Conservation (phyloP, 148 eudicot species). For the Heliamphora exappendiculata region DNA sequence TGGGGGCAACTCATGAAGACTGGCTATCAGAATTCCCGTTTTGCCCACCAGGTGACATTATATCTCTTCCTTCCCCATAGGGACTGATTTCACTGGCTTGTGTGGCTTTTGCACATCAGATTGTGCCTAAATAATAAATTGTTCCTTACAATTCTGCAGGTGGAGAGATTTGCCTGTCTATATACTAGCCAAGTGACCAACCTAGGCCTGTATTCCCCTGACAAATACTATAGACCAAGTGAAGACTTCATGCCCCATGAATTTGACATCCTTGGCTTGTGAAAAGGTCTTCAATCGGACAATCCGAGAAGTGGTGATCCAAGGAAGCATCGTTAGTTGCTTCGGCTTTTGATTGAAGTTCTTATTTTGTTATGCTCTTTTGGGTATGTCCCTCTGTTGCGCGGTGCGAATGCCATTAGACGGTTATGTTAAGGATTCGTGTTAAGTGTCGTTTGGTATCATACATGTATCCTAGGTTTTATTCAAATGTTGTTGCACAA, state of each 20-base stretch:
- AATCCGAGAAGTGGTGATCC: background rate
- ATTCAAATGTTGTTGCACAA: background rate
- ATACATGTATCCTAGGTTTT: background rate
- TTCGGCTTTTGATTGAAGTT: background rate
- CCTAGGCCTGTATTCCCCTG: slow-evolving; percentile 83
- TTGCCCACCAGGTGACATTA: slow-evolving; percentile 81
- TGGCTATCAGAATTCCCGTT: slow-evolving; percentile 94
- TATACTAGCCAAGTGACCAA: slow-evolving; percentile 88
- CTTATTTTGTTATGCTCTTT: background rate
- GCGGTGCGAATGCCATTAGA: background rate
- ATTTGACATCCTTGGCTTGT: slow-evolving; percentile 52
- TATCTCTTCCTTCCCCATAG: background rate
- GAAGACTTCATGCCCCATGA: slow-evolving; percentile 99
- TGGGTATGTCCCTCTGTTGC: background rate
- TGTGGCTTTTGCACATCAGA: background rate
- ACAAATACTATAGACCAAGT: slow-evolving; percentile 90
- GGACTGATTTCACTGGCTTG: background rate
- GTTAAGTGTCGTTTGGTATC: background rate
- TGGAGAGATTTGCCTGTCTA: slow-evolving; percentile 96
- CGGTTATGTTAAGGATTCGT: background rate
- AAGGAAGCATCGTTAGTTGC: background rate
- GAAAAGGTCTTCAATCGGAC: slow-evolving; percentile 8
- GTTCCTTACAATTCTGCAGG: slow-evolving; percentile 34
- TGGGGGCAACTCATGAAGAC: slow-evolving; percentile 99
- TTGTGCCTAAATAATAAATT: background rate